A percentile compares a stretch with the other conserved stretches of the same genome.
Evolutionary conservation across 805 yeast genomes (phyloP).

Genomic region (Hanseniaspora thailandica): DNA sequence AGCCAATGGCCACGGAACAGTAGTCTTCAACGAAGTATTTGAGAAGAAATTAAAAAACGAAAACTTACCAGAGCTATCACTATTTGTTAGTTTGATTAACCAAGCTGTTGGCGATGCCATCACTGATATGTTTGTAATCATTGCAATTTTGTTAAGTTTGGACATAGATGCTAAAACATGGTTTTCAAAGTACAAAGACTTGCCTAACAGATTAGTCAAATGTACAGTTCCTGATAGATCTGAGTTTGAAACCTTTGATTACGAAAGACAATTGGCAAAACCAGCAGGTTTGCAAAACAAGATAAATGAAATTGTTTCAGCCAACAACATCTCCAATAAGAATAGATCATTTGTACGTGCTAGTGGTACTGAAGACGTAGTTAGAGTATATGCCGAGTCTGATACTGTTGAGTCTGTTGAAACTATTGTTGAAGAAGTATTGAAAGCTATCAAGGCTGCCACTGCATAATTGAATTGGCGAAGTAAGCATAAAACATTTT

Average conservation of each 20-base stretch:
- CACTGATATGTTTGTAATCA: conserved; percentile 73
- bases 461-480: not conserved
- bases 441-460: not conserved
- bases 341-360: conserved; percentile 94
- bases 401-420: conserved; percentile 38
- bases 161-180: conserved; percentile 54
- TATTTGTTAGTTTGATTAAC: conserved; percentile 64
- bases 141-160: conserved; percentile 49
- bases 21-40: conserved; percentile 55
- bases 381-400: conserved; percentile 90
- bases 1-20: conserved; percentile 99
- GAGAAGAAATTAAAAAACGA: conserved; percentile 30
- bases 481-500: no score
- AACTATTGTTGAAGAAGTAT: conserved; percentile 33
- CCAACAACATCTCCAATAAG: conserved; percentile 21
- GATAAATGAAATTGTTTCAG: conserved; percentile 56
- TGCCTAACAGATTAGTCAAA: conserved; percentile 76
- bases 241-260: conserved; percentile 72
- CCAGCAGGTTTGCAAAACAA: conserved; percentile 68
- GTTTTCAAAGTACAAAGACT: conserved; percentile 66
- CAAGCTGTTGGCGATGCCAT: conserved; percentile 99
- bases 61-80: conserved; percentile 39
- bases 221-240: conserved; percentile 74
- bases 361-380: conserved; percentile 96
- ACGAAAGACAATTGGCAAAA: conserved; percentile 67